Percentiles rank a stretch among this genome's conserved stretches.
Evolutionary conservation across 768 basidiomycete species (phyloP).

Genomic region (Mycena vitilis): DNA sequence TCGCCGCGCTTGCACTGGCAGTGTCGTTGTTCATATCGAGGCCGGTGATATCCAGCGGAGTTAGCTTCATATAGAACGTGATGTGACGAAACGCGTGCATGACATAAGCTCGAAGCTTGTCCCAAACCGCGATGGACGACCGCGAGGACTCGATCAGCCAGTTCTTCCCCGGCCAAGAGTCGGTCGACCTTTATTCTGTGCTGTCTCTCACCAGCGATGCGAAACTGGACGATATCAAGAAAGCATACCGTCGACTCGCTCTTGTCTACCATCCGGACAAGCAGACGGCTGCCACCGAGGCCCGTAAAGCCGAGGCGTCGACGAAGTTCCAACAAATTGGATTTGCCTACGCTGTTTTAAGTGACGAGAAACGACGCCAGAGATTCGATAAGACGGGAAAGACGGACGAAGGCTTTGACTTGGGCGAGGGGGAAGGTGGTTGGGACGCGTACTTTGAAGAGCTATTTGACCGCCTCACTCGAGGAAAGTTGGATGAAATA

Average conservation of each 20-base stretch:
- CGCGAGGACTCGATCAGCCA: conserved; percentile 73
- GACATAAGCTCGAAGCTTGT: conserved; percentile 25
- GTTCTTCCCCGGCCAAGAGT: conserved; percentile 81
- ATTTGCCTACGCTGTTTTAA: conserved; percentile 91
- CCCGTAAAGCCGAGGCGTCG: conserved; percentile 74
- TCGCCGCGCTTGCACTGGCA: too few relatives aligned
- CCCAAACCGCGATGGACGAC: conserved; percentile 66
- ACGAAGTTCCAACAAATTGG: conserved; percentile 92
- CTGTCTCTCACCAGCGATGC: conserved; percentile 68
- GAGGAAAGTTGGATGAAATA: conserved; percentile 90
- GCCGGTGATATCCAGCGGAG: too few relatives aligned
- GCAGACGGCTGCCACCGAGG: conserved; percentile 69
- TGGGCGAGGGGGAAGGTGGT: conserved; percentile 81
- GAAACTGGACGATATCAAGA: conserved; percentile 76
- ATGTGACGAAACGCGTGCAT: conserved; percentile 33
- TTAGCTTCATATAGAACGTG: background rate
- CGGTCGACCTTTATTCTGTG: conserved; percentile 82
- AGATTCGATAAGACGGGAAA: conserved; percentile 89
- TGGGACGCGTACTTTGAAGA: conserved; percentile 98
- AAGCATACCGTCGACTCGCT: conserved; percentile 87
- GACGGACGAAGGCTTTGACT: conserved; percentile 82
- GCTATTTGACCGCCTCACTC: conserved; percentile 88
- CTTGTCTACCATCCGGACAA: conserved; percentile 93
- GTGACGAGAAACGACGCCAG: conserved; percentile 79
- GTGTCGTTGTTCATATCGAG: too few relatives aligned